These are phyloP conservation scores for Annona cherimola DNA, from an alignment of 164 flowering plant genomes.

Conservation along the genomic window DNA sequence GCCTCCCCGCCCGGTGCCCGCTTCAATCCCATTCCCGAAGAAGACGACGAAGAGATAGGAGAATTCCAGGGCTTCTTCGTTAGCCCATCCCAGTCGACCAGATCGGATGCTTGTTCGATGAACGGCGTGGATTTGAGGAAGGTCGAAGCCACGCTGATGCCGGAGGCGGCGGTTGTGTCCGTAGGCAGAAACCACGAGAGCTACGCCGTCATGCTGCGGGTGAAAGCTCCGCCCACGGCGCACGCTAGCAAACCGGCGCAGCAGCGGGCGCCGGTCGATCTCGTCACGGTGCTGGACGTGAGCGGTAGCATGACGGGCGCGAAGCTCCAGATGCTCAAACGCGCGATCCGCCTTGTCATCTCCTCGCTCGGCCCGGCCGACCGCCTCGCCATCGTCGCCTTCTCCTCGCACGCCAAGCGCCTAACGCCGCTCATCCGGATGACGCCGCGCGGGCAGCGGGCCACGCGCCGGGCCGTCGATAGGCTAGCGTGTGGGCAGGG, in stretches of 20 bases:
- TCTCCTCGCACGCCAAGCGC: slow-evolving; percentile 49
- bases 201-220: slow-evolving; percentile 54
- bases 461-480: slow-evolving; percentile 63
- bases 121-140: slow-evolving; percentile 15
- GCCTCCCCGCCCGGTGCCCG: slow-evolving; percentile 38
- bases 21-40: slow-evolving; percentile 64
- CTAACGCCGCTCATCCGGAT: slow-evolving; percentile 63
- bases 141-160: slow-evolving; percentile 46
- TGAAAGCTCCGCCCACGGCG: slow-evolving; percentile 61
- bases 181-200: slow-evolving; percentile 50
- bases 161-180: slow-evolving; percentile 65
- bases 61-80: slow-evolving; percentile 77
- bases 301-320: slow-evolving; percentile 46
- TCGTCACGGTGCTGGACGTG: slow-evolving; percentile 71
- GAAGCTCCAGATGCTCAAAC: slow-evolving; percentile 49
- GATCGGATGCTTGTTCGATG: not conserved
- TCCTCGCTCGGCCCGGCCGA: slow-evolving; percentile 63
- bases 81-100: slow-evolving; percentile 31
- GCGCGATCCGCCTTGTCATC: slow-evolving; percentile 62
- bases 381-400: slow-evolving; percentile 75
- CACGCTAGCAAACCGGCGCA: slow-evolving; percentile 25
- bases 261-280: slow-evolving; percentile 69
- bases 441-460: slow-evolving; percentile 65
- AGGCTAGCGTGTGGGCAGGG: slow-evolving; percentile 64
- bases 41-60: slow-evolving; percentile 41